Evolutionary conservation across 331 rosid genomes (phyloP), one percentile per base, ranked within the genome.

Genomic region (Malus hybrid): DNA sequence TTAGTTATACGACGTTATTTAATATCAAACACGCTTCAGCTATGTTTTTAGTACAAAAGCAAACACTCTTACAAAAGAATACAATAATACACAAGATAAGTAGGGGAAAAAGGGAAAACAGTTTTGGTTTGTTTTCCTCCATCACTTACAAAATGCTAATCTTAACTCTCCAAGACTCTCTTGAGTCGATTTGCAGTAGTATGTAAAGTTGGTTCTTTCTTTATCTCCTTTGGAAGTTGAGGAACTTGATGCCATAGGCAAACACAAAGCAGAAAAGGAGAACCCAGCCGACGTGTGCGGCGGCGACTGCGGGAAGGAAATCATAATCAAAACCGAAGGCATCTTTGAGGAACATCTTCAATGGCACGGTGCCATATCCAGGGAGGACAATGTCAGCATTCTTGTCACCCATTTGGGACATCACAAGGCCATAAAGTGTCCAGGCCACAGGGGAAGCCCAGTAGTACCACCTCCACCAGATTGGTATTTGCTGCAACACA

Each of bases 401-500:
- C 7, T 62, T 77, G 69, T 80, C 84, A 18, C 89, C 86, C 34
- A 82, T 64, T 77, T 82, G 85, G 74, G 89, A 79, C 10, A 81
- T 78, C 69, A 85, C 80, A 20, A 85, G 76, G 22, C 86, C 89
- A 56, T 85, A 78, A 27, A 85, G 71, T n/a, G 89, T 82, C 89
- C 89, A 85, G 3, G 85, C 73, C 59, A 85, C 84, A 15, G 89
- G 89, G 15, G 86, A 77, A 11, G 75, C 85, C 89, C 86, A 85
- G 54, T 85, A 85, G 73, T 82, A 85, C 89, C 89, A 85, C 36
- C 89, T 82, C 89, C 89, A 85, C 89, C 89, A 82, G 7, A 80
- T 80, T 5, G 89, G 89, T 28, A 85, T 82, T 80, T 82, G 83
- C 89, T 85, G 83, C 77, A 65, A 20, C 34, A 27, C 2, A 36